These are phyloP conservation scores for Lasiodiplodia gonubiensis DNA, from an alignment of 2,329 filamentous ascomycete species.

Conservation along the genomic window DNA sequence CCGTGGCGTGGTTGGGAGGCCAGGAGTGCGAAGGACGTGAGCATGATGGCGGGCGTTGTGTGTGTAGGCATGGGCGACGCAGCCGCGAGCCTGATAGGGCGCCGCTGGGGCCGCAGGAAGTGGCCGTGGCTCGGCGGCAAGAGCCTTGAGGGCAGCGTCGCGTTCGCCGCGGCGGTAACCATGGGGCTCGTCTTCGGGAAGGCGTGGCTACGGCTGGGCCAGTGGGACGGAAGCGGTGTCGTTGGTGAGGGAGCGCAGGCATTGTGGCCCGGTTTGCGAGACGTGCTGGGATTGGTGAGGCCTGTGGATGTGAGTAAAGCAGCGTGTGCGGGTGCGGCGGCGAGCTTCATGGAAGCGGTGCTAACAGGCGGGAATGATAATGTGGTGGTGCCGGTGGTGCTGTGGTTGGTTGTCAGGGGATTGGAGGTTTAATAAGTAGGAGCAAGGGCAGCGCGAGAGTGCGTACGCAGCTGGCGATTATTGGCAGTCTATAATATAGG, in stretches of 20 bases:
- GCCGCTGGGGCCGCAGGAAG: constrained; percentile 83
- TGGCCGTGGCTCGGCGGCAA: constrained; percentile 98
- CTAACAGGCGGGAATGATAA: constrained; percentile 98
- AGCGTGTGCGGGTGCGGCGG: constrained; percentile 73
- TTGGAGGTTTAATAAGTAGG: constrained; percentile 55
- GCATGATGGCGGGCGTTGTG: constrained; percentile 90
- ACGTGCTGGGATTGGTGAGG: constrained; percentile 39
- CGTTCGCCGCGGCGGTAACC: constrained; percentile 82
- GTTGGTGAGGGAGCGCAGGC: constrained; percentile 49
- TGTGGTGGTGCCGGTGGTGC: constrained; percentile 88
- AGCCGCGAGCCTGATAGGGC: constrained; percentile 86
- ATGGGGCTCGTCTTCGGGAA: constrained; percentile 73
- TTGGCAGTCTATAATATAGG: background rate
- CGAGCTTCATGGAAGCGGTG: constrained; percentile 92
- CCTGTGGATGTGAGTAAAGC: constrained; percentile 58
- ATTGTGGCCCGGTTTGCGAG: constrained; percentile 33
- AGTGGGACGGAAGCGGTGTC: constrained; percentile 59
- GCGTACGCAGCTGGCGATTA: background rate
- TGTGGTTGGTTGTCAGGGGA: constrained; percentile 91
- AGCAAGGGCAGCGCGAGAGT: background rate
- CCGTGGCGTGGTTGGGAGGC: constrained; percentile 78
- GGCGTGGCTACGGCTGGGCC: constrained; percentile 76
- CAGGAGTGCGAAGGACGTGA: constrained; percentile 67
- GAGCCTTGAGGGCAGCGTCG: constrained; percentile 83
- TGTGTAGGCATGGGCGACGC: constrained; percentile 96